A percentile compares a stretch with the other conserved stretches of the same genome.
phyloP scores from a whole-genome alignment of 768 basidiomycete species.

The Boletus insuetus region DNA sequence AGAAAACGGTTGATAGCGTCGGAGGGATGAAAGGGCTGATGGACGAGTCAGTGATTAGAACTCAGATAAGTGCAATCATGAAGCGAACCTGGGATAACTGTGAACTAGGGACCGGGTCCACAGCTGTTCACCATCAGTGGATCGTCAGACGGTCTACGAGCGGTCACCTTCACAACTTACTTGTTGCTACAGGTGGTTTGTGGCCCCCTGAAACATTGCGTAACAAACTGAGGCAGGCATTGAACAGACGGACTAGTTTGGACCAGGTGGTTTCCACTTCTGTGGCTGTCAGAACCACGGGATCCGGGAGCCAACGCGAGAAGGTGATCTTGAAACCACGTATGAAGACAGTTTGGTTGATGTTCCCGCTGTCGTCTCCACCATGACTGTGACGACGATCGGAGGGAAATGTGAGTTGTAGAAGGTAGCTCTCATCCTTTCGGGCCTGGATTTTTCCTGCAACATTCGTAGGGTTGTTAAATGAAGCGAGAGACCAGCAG shows the following conservation, averaged over 20 bases:
- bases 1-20: neutral
- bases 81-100: neutral
- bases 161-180: neutral
- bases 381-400: neutral
- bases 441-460: neutral
- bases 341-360: neutral
- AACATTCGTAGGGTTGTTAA: neutral
- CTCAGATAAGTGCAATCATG: neutral
- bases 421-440: neutral
- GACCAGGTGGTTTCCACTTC: neutral
- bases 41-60: neutral
- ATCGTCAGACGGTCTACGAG: neutral
- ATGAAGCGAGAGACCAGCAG: neutral
- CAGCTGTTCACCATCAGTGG: neutral
- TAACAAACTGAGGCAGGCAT: neutral
- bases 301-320: neutral
- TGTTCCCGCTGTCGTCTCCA: neutral
- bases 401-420: neutral
- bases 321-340: neutral
- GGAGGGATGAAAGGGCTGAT: constrained; percentile 3
- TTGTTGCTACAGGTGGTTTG: neutral
- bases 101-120: neutral
- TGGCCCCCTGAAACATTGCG: neutral
- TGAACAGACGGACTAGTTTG: neutral
- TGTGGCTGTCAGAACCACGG: neutral